phyloP scores from a whole-genome alignment of 225 moss, liverwort and hornwort species.

The Pleurozium schreberi region DNA sequence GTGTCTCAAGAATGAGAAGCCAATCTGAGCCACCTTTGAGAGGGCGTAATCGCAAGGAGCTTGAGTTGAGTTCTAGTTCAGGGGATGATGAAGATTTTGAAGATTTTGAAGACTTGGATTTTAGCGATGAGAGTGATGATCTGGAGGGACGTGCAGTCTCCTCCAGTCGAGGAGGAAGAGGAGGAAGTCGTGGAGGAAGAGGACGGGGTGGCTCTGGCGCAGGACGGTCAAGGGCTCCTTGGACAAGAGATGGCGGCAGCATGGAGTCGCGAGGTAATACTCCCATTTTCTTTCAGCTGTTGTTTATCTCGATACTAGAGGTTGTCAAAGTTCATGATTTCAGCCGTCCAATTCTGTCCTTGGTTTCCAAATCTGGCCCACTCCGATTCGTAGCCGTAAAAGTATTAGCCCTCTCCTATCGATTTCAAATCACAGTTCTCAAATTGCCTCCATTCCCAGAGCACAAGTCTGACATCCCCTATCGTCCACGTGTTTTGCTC shows the following conservation, averaged over 20 bases:
- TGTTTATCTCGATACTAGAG: background rate
- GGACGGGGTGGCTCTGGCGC: constrained; percentile 20
- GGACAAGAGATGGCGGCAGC: constrained; percentile 16
- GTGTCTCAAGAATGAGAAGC: constrained; percentile 12
- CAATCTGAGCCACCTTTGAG: constrained; percentile 20
- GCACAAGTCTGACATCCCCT: background rate
- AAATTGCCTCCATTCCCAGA: background rate
- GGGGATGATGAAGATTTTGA: constrained; percentile 22
- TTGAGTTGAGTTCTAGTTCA: constrained; percentile 22
- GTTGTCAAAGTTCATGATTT: background rate
- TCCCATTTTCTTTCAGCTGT: background rate
- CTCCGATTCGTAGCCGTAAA: background rate
- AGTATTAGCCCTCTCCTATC: background rate
- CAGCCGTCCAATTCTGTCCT: background rate
- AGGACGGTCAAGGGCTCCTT: constrained; percentile 25
- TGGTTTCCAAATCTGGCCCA: background rate
- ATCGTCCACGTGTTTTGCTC: background rate
- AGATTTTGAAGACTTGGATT: constrained; percentile 19
- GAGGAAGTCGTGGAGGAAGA: constrained; percentile 15
- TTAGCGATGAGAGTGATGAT: constrained; percentile 7
- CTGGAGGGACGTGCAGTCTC: constrained; percentile 13
- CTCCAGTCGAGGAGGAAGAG: constrained; percentile 24
- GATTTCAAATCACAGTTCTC: background rate
- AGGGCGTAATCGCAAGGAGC: constrained; percentile 3
- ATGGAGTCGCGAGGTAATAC: constrained; percentile 24